A percentile compares a stretch with the other conserved stretches of the same genome.
Evolutionary conservation across 306 rosid genomes (phyloP).

Genomic region (Oemleria cerasiformis): DNA sequence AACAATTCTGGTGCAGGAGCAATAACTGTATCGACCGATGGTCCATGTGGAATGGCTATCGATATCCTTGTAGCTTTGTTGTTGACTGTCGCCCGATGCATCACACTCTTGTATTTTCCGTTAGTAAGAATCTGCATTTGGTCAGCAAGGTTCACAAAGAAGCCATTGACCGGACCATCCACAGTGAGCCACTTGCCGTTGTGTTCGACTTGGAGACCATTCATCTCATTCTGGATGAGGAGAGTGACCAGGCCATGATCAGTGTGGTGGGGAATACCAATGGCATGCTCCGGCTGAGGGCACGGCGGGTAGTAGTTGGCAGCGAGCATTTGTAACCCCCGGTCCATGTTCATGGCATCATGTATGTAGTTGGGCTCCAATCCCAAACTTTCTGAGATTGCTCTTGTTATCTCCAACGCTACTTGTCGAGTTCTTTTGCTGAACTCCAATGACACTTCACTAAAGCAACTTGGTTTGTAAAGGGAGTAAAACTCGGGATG

Average conservation of each 20-base stretch:
- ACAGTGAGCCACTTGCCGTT: conserved; percentile 5
- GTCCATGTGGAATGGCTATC: conserved; percentile 40
- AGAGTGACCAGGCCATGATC: conserved; percentile 9
- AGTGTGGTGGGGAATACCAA: conserved; percentile 3
- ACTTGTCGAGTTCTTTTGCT: conserved; percentile 33
- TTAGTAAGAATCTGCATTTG: conserved; percentile 41
- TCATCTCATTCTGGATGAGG: conserved; percentile 2
- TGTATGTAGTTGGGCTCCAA: neutral
- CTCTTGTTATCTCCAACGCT: conserved; percentile 14
- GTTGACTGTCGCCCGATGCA: conserved; percentile 48
- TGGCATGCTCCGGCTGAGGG: neutral
- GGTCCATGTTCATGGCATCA: neutral
- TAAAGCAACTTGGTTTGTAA: conserved; percentile 32
- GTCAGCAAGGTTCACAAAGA: conserved; percentile 21
- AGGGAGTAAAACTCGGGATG: conserved; percentile 51
- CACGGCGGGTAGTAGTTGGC: conserved; percentile 10
- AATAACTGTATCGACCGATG: conserved; percentile 47
- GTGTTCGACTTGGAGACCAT: conserved; percentile 12
- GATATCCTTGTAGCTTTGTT: conserved; percentile 51
- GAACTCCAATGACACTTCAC: conserved; percentile 41
- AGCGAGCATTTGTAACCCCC: neutral
- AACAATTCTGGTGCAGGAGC: too few species aligned
- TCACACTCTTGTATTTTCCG: conserved; percentile 49
- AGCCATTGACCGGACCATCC: neutral
- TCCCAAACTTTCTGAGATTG: conserved; percentile 12